Conservation (phyloP, 192 early-diverging fungal genomes). For the Backusella mclennaniae region DNA sequence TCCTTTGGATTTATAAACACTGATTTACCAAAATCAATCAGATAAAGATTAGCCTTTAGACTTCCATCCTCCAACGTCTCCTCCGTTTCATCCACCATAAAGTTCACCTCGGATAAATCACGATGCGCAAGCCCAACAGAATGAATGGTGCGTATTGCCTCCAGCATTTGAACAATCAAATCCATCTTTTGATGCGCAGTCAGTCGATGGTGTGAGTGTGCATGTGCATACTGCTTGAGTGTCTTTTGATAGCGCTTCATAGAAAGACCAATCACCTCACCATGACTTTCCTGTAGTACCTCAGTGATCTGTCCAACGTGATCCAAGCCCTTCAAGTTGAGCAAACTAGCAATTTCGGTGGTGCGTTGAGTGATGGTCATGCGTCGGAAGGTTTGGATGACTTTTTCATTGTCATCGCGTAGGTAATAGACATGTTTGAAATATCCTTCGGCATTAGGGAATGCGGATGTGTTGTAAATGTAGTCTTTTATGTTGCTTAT, state of each 20-base stretch:
- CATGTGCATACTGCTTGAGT: conserved; percentile 50
- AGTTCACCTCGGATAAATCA: conserved; percentile 61
- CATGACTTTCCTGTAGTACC: conserved; percentile 44
- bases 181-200: conserved; percentile 53
- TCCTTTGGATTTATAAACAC: conserved; percentile 46
- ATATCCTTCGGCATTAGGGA: conserved; percentile 47
- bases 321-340: conserved; percentile 33
- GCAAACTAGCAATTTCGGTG: conserved; percentile 50
- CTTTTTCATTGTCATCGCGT: conserved; percentile 27
- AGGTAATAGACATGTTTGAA: conserved; percentile 58
- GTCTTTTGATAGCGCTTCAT: conserved; percentile 56
- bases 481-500: conserved; percentile 25
- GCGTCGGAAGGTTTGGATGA: conserved; percentile 57
- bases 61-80: conserved; percentile 47
- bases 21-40: conserved; percentile 65
- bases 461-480: conserved; percentile 11
- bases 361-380: conserved; percentile 52
- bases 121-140: conserved; percentile 52
- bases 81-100: conserved; percentile 52
- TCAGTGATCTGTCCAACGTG: conserved; percentile 55
- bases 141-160: conserved; percentile 50
- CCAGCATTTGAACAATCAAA: conserved; percentile 49
- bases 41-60: conserved; percentile 36
- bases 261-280: conserved; percentile 53
- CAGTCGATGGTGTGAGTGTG: conserved; percentile 47